A percentile compares a stretch with the other conserved stretches of the same genome.
phyloP scores from a whole-genome alignment of 2,329 filamentous ascomycete species.

The Calycina herbarum region DNA sequence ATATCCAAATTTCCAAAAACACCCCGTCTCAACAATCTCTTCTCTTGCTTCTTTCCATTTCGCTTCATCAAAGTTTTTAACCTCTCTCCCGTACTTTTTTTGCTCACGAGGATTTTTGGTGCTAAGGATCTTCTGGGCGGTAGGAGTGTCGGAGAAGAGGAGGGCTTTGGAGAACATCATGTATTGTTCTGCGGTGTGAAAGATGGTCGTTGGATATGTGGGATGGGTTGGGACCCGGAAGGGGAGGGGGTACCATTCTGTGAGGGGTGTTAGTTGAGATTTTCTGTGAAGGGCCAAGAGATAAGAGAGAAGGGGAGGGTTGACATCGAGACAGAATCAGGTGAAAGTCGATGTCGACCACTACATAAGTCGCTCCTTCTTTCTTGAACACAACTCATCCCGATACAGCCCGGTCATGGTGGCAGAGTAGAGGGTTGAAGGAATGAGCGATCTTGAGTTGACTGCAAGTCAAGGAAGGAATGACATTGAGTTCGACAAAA shows the following conservation, averaged over 20 bases:
- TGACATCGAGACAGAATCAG: no score
- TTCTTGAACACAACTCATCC: no score
- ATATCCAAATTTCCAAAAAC: background rate
- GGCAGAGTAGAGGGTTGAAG: no score
- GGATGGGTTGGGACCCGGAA: conserved; percentile 44
- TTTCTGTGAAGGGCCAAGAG: background rate
- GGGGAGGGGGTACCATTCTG: conserved; percentile 57
- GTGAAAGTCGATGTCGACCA: no score
- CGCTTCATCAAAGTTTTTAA: conserved; percentile 51
- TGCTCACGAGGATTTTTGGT: conserved; percentile 48
- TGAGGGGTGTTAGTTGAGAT: conserved; percentile 35
- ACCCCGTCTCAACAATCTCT: conserved; percentile 47
- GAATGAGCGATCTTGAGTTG: no score
- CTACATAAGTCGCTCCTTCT: background rate
- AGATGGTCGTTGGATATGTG: conserved; percentile 40
- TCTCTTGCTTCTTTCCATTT: conserved; percentile 54
- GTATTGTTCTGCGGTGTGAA: conserved; percentile 56
- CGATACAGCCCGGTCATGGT: no score
- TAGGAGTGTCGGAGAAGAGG: conserved; percentile 47
- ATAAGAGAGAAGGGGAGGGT: background rate
- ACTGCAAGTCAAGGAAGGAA: no score
- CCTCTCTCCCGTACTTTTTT: conserved; percentile 55
- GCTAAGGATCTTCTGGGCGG: conserved; percentile 50
- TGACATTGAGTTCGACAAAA: no score
- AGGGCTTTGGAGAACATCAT: conserved; percentile 57